Evolutionary conservation across 106 monocot genomes (phyloP).

Genomic region (Apostasia ramifera): DNA sequence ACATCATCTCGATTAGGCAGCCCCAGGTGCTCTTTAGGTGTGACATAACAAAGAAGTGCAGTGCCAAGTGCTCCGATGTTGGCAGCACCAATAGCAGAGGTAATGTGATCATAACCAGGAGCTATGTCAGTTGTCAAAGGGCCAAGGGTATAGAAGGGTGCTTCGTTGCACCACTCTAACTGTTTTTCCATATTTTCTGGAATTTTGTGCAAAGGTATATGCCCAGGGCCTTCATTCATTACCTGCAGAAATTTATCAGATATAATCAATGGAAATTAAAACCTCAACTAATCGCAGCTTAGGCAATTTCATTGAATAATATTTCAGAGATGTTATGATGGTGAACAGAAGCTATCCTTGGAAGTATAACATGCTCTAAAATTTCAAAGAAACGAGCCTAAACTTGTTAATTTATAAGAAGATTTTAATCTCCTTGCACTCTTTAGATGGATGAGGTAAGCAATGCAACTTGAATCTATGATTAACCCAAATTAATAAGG

Average conservation of each 20-base stretch:
- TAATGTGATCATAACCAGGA: conserved; percentile 98
- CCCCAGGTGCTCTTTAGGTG: conserved; percentile 96
- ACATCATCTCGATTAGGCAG: conserved; percentile 98
- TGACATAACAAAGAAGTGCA: conserved; percentile 95
- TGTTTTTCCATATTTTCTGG: conserved; percentile 96
- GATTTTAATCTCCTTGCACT: too few relatives aligned
- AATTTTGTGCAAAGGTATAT: conserved; percentile 97
- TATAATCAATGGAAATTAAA: too few relatives aligned
- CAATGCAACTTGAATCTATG: too few relatives aligned
- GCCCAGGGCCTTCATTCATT: conserved; percentile 99
- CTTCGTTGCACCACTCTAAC: conserved; percentile 93
- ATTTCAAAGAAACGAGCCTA: too few relatives aligned
- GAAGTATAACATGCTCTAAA: too few relatives aligned
- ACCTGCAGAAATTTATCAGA: conserved; percentile 33
- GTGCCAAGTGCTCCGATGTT: conserved; percentile 93
- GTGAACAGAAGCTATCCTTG: too few relatives aligned
- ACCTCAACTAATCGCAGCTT: too few relatives aligned
- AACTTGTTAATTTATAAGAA: too few relatives aligned
- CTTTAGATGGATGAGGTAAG: too few relatives aligned
- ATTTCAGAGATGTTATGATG: too few relatives aligned
- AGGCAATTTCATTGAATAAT: too few relatives aligned
- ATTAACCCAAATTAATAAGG: too few relatives aligned
- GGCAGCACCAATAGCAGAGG: conserved; percentile 95
- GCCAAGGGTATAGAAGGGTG: conserved; percentile 95
- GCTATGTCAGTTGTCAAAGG: conserved; percentile 97